Evolutionary conservation across 768 basidiomycete genomes (phyloP), one percentile per base, ranked within the genome.

Genomic region (Termitomyces sp.): DNA sequence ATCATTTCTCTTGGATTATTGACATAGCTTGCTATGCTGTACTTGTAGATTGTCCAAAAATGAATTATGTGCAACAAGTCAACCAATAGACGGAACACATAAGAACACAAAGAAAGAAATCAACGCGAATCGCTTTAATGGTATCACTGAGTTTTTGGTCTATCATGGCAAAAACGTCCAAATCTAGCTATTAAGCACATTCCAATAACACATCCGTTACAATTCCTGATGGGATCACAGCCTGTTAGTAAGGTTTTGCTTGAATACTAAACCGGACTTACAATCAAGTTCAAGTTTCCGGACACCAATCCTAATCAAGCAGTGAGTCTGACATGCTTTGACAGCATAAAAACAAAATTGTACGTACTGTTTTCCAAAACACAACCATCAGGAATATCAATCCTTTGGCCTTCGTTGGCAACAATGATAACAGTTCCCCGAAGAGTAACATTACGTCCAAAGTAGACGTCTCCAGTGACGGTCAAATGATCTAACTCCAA

Each of bases 401-500:
- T 93, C 63, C 84, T 77, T 69, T 86, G 83, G 26, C 89, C 87
- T 68, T 93, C 90, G 64, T 89, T 90, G 58, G 91, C 86, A 54
- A 90, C 86, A 54, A 91, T 78, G 63, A 96, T 94, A 65, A 95
- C 93, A 35, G 94, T 96, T 6, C 94, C 93, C 28, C 89, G 84
- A 46, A 96, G 79, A 26, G 88, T 90, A 33, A 92, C 86, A 65
- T 89, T 89, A 57, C 87, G 84, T 21, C 93, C 93, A 70, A 96
- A 94, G 76, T 86, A 84, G 35, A 95, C 91, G 69, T 95, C 91
- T 41, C 92, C 94, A 42, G 89, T 86, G 41, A 97, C 91, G 10
- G 95, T 97, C 72, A 97, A 79, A 73, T 97, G 94, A 71, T 97
- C 95, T 61, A 96, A 78, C 67, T 97, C 94, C 59, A 91, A 73